Percentiles rank a stretch among this genome's conserved stretches.
Evolutionary conservation across 1,284 basidiomycete genomes (phyloP).

Genomic region (Ceratobasidium sp.): DNA sequence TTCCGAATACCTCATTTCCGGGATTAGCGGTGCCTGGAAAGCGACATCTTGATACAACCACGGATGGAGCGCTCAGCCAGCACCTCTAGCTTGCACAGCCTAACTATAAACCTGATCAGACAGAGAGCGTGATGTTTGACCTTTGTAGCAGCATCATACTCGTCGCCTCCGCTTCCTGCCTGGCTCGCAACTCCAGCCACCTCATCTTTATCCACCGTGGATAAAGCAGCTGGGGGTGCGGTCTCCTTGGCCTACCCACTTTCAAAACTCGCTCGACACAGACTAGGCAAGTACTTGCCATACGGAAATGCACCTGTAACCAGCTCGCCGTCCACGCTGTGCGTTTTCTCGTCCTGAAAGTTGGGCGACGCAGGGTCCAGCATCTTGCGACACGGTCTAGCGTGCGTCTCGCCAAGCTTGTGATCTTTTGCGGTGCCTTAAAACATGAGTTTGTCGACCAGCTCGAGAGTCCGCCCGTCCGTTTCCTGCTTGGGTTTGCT

Average conservation of each 20-base stretch:
- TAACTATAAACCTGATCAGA: slow-evolving; percentile 96
- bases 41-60: slow-evolving; percentile 92
- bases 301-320: slow-evolving; percentile 72
- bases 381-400: slow-evolving; percentile 90
- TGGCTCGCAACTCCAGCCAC: slow-evolving; percentile 56
- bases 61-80: slow-evolving; percentile 95
- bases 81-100: slow-evolving; percentile 97
- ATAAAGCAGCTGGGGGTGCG: slow-evolving; percentile 54
- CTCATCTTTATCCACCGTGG: slow-evolving; percentile 60
- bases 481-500: slow-evolving; percentile 92
- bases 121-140: slow-evolving; percentile 96
- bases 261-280: slow-evolving; percentile 69
- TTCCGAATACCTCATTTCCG: slow-evolving; percentile 98
- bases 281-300: slow-evolving; percentile 67
- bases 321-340: slow-evolving; percentile 77
- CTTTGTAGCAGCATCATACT: slow-evolving; percentile 96
- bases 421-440: slow-evolving; percentile 97
- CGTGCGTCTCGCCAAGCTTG: slow-evolving; percentile 98
- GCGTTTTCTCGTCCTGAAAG: slow-evolving; percentile 88
- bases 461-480: slow-evolving; percentile 91
- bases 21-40: slow-evolving; percentile 92
- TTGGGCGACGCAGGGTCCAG: slow-evolving; percentile 86
- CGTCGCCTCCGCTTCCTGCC: slow-evolving; percentile 67
- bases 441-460: slow-evolving; percentile 94
- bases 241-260: slow-evolving; percentile 63